These are phyloP conservation scores for Lipomyces sp. DNA, from an alignment of 805 yeast species.

Conservation along the genomic window DNA sequence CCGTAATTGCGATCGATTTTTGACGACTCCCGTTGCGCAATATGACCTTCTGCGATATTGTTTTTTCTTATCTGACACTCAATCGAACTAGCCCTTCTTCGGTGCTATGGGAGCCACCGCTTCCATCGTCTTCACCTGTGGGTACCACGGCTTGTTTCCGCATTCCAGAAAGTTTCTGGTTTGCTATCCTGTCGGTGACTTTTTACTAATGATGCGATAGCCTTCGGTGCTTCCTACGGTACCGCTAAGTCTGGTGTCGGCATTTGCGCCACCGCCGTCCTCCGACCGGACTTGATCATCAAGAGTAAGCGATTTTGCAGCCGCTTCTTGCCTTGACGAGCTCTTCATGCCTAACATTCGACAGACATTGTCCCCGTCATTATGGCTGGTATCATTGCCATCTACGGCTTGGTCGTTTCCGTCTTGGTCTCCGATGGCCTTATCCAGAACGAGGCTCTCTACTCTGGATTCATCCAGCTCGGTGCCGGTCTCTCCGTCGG, in stretches of 20 bases:
- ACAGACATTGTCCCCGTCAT: slow-evolving; percentile 82
- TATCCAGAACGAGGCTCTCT: slow-evolving; percentile 71
- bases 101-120: slow-evolving; percentile 99
- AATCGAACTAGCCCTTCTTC: slow-evolving; percentile 89
- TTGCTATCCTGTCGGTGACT: not conserved
- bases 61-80: not conserved
- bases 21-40: too few relatives aligned
- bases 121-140: slow-evolving; percentile 94
- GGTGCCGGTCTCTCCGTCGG: slow-evolving; percentile 97
- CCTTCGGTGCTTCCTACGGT: slow-evolving; percentile 98
- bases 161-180: not conserved
- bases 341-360: not conserved
- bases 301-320: slow-evolving; percentile 48
- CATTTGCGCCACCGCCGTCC: slow-evolving; percentile 96
- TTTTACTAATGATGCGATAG: slow-evolving; percentile 39
- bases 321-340: not conserved
- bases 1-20: too few relatives aligned
- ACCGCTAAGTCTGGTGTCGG: slow-evolving; percentile 98
- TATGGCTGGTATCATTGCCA: slow-evolving; percentile 96
- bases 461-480: slow-evolving; percentile 96
- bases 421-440: slow-evolving; percentile 94
- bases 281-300: slow-evolving; percentile 96
- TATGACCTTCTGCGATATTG: not conserved
- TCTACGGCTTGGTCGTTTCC: slow-evolving; percentile 94
- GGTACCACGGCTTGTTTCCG: slow-evolving; percentile 8